Percentiles rank a stretch among this genome's conserved stretches.
Conservation (phyloP, 208 protist genomes). For the Leishmania lainsoni region DNA sequence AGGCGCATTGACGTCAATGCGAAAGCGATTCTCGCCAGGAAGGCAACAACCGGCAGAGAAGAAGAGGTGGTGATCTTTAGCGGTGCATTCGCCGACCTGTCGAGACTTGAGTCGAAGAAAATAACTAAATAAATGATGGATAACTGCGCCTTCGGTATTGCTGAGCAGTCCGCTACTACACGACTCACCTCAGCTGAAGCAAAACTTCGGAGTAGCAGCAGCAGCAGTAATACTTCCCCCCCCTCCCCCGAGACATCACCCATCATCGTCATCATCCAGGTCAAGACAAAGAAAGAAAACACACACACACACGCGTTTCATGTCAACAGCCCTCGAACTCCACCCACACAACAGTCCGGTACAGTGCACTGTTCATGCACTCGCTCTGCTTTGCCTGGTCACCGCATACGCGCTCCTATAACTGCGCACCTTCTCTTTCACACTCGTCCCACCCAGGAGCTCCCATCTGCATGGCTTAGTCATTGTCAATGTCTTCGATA, state of each 20-base stretch:
- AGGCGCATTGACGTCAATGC: background rate
- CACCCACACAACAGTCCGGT: background rate
- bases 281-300: background rate
- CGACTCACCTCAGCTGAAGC: background rate
- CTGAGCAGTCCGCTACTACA: background rate
- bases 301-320: background rate
- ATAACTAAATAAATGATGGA: background rate
- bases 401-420: background rate
- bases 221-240: background rate
- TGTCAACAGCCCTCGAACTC: background rate
- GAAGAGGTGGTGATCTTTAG: background rate
- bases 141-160: background rate
- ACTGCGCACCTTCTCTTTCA: background rate
- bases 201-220: background rate
- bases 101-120: background rate
- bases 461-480: background rate
- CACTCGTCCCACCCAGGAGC: background rate
- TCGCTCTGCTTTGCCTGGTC: background rate
- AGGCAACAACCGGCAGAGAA: background rate
- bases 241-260: background rate
- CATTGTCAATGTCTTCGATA: constrained; percentile 19
- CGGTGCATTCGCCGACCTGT: too few relatives aligned
- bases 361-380: background rate
- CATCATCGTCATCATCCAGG: background rate
- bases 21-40: background rate